Base-by-base conservation (phyloP, 148 eudicot species). In the Rhododendron simsii region DNA sequence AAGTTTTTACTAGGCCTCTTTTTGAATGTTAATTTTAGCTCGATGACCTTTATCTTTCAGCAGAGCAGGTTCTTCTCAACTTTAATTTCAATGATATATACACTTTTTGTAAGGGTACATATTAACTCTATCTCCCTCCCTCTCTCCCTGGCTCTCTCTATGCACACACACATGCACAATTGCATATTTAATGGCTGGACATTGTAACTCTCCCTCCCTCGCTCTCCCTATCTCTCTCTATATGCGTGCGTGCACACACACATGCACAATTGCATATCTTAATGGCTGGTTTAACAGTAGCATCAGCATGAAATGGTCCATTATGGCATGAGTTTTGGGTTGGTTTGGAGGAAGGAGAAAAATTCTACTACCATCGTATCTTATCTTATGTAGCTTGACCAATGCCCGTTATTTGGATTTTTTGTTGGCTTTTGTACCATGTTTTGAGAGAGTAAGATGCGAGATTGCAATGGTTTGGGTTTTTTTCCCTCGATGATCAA, bases 1-100 rank as follows among this genome's bases (percentile, higher is more conserved):
- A 59, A 78, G 47, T 78, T 85, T 85, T 12, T 65, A 53, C 39
- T 55, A 55, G 47, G 63, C 63, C 82, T 50, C 48, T 33, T 57
- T 59, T 57, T 39, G 41, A 16, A 71, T 71, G 39, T 71, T 30
- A 71, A 71, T 71, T 33, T 69, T 71, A 71, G 76, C 76, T 71
- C 39, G 8, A 33, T 71, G 76, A 71, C 76, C 39, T 14, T 12
- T 69, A 30, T 71, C 41, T 71, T 30, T 71, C 76, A 33, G 39
- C 39, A 30, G 20, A 71, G 76, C 41, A 33, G 76, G 41, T 71
- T 71, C 39, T 33, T 30, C 76, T 71, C 76, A 1, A 71, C 76
- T 71, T 28, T 15, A 71, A 11, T 71, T 14, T 71, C 41, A 71
- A 30, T 12, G 76, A 18, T 69, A 3, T 71, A 71, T 71, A 71